Evolutionary conservation across 192 early-diverging fungal genomes (phyloP).

Genomic region (Thamnidium elegans): DNA sequence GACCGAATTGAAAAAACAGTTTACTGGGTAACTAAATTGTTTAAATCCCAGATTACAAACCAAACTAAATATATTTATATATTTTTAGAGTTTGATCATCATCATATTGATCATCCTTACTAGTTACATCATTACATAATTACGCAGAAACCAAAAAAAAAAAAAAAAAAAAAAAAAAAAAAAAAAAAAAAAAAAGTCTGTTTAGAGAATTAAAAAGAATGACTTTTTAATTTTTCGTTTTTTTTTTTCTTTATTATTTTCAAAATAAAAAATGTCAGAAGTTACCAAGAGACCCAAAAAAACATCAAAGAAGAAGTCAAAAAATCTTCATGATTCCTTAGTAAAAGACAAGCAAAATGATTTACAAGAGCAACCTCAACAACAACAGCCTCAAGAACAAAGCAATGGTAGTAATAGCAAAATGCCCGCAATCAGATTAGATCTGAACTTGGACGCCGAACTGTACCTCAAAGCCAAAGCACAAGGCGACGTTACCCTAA

Average conservation of each 20-base stretch:
- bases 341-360: background rate
- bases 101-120: no score
- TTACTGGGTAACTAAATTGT: no score
- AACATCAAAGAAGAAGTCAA: background rate
- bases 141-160: no score
- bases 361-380: background rate
- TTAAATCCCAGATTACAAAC: no score
- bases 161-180: no score
- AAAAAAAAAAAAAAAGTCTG: no score
- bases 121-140: background rate
- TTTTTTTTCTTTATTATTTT: background rate
- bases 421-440: constrained; percentile 14
- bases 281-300: constrained; percentile 2
- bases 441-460: constrained; percentile 19
- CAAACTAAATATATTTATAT: no score
- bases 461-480: constrained; percentile 16
- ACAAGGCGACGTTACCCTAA: constrained; percentile 21
- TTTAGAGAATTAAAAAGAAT: background rate
- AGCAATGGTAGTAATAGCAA: background rate
- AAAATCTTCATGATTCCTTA: no score
- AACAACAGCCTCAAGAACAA: background rate
- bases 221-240: constrained; percentile 4
- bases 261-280: constrained; percentile 3
- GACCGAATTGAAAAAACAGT: background rate
- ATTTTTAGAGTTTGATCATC: no score